A percentile compares a stretch with the other conserved stretches of the same genome.
Evolutionary conservation across 163 green algal genomes (phyloP).

Genomic region (Smithsoniella earleae): DNA sequence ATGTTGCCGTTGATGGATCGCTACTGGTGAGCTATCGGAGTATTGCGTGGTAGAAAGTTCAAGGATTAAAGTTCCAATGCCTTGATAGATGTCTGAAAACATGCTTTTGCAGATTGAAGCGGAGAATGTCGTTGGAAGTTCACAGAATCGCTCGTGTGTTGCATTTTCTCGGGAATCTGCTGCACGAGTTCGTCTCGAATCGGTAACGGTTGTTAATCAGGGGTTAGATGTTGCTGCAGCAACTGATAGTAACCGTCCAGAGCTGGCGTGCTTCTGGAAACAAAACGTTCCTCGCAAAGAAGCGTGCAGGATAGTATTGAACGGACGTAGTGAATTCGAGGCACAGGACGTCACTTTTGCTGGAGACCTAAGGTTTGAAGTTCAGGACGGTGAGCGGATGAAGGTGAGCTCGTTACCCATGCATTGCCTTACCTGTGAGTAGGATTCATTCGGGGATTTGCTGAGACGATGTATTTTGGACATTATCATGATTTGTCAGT

Average conservation of each 20-base stretch:
- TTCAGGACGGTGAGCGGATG: constrained; percentile 58
- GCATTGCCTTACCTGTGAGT: too few relatives aligned
- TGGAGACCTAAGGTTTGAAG: constrained; percentile 54
- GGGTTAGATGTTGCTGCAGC: background rate
- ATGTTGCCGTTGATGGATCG: constrained; percentile 71
- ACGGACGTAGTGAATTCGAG: constrained; percentile 82
- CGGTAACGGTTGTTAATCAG: background rate
- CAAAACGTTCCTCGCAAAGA: constrained; percentile 55
- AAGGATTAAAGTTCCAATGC: background rate
- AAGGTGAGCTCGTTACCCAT: constrained; percentile 37
- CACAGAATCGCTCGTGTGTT: background rate
- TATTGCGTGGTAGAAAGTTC: background rate
- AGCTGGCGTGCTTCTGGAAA: background rate
- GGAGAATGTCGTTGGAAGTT: background rate
- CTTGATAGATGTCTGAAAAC: background rate
- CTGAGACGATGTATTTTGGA: too few relatives aligned
- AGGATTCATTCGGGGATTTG: too few relatives aligned
- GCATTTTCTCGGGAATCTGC: background rate
- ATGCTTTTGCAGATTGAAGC: background rate
- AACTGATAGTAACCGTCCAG: background rate
- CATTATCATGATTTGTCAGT: too few relatives aligned
- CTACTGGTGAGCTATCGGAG: constrained; percentile 51
- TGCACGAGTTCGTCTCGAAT: background rate
- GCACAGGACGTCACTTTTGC: constrained; percentile 61
- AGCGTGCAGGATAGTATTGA: constrained; percentile 64